Conservation (phyloP, 129 eudicot genomes). For the Arctium minus region DNA sequence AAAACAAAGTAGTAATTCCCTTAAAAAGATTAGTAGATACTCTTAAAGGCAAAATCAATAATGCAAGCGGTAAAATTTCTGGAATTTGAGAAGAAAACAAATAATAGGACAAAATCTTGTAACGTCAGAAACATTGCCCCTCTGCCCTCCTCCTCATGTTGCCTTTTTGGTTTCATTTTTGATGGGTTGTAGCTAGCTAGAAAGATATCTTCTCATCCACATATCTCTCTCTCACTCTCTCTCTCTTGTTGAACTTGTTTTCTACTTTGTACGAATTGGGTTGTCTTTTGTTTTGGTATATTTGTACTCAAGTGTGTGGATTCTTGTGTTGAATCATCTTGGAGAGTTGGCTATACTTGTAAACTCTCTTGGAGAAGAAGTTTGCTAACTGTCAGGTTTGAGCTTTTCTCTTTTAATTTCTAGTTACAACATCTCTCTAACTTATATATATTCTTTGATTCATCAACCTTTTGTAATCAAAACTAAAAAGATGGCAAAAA, state of each 20-base stretch:
- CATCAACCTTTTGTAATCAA: slow-evolving; percentile 12
- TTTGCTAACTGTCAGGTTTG: slow-evolving; percentile 39
- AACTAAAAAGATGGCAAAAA: slow-evolving; percentile 2
- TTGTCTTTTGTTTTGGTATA: slow-evolving; percentile 36
- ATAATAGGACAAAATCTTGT: slow-evolving; percentile 58
- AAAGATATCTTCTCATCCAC: slow-evolving; percentile 33
- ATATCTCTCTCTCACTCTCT: slow-evolving; percentile 22
- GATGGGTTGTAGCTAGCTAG: slow-evolving; percentile 37
- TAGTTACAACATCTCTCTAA: slow-evolving; percentile 14
- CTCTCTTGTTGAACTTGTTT: slow-evolving; percentile 9
- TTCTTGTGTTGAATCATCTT: slow-evolving; percentile 42
- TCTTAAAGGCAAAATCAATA: slow-evolving; percentile 39
- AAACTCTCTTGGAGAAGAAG: slow-evolving; percentile 27
- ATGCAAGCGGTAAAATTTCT: slow-evolving; percentile 34
- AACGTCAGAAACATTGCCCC: slow-evolving; percentile 41
- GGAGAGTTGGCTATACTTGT: slow-evolving; percentile 11
- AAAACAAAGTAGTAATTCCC: slow-evolving; percentile 23
- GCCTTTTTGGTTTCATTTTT: slow-evolving; percentile 32
- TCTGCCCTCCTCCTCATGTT: slow-evolving; percentile 36
- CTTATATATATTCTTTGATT: slow-evolving; percentile 18
- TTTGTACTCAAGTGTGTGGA: slow-evolving; percentile 39
- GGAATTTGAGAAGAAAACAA: slow-evolving; percentile 39
- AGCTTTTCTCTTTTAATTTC: slow-evolving; percentile 35
- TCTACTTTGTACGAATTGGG: slow-evolving; percentile 19
- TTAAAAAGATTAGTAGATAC: slow-evolving; percentile 31